Evolutionary conservation across 225 moss, liverwort and hornwort genomes (phyloP), one percentile per base, ranked within the genome.

Genomic region (Pleurozium schreberi): DNA sequence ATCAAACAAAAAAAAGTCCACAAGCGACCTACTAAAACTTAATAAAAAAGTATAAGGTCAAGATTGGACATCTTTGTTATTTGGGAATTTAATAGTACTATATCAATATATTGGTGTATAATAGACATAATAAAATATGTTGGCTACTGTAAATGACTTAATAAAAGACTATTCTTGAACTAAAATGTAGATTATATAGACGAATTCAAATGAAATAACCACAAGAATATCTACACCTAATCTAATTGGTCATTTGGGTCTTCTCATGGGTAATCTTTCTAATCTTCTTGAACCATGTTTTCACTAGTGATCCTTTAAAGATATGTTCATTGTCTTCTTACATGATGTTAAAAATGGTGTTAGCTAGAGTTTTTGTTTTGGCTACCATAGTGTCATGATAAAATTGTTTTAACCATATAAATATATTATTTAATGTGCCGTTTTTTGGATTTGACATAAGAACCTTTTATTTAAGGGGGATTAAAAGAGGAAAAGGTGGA

Each of bases 261-360:
- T 45, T 73, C 1, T 45, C 3, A 28, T 5, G 1, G 4, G 2
- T 71, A 43, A 27, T 71, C 27, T 71, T 36, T 27, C 5, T 71
- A 43, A 27, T 26, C 43, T 43, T 15, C 0, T 71, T 0, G 7
- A 42, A 43, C 28, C 10, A 73, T 28, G 3, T 73, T 73, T 43
- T 10, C 17, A 73, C 0, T 28, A 0, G 26, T 45, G 13, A 73
- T 42, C 71, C 28, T 28, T 55, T 10, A 18, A 74, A 0, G 10
- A 47, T 74, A 12, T 33, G 1, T 49, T 75, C 7, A 12, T 18
- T 30, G 10, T 18, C 6, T 30, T 45, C 6, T 6, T 47, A 47
- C 0, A 30, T 13, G 3, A 75, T 34, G 2, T 4, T 23, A 77
- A 23, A 0, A 55, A 38, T 38, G 3, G 4, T 9, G 0, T 1